Evolutionary conservation across 225 moss, liverwort and hornwort species (phyloP), one percentile per base, ranked within the genome.

Genomic region (Physcomitrellopsis africana): DNA sequence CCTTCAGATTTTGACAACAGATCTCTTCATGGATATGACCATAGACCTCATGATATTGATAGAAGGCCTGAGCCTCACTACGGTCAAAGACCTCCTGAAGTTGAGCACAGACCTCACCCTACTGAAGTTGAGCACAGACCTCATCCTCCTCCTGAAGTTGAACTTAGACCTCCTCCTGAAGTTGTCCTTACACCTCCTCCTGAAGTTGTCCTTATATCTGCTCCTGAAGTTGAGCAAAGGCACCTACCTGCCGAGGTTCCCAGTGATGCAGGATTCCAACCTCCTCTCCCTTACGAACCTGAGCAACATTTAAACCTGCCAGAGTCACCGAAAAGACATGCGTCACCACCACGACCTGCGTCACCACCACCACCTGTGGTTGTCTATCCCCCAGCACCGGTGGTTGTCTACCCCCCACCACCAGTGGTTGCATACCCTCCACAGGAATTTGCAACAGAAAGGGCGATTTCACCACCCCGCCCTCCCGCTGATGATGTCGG

Each of bases 241-340:
- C 51, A 42, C n/a, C 67, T 42, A 43, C 11, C 72, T 3, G 46
- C 72, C 67, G 77, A 70, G 62, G 45, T 5, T 24, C 52, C 51
- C 11, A 77, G 69, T 45, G 80, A 53, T 52, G 80, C 70, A 1
- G 77, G 72, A 9, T 84, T 82, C 15, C 60, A 65, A 15, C 88
- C 82, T 5, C 88, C 85, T 1, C 78, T 17, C 19, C 60, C 63
- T 0, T 88, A 83, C 58, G 83, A 83, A 11, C 83, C 81, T 0
- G 81, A 78, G 47, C 70, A 37, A 20, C 74, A 61, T 54, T 43
- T 70, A 11, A 78, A 76, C 41, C 32, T 22, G 42, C 72, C 63
- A 1, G 77, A 60, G 32, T 24, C 84, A 20, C 79, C 59, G 0
- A 45, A 27, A 46, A 70, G 65, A 37, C 32, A 1, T 37, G 32